Conservation (phyloP, 192 early-diverging fungal species). For the Mycoemilia scoparia region DNA sequence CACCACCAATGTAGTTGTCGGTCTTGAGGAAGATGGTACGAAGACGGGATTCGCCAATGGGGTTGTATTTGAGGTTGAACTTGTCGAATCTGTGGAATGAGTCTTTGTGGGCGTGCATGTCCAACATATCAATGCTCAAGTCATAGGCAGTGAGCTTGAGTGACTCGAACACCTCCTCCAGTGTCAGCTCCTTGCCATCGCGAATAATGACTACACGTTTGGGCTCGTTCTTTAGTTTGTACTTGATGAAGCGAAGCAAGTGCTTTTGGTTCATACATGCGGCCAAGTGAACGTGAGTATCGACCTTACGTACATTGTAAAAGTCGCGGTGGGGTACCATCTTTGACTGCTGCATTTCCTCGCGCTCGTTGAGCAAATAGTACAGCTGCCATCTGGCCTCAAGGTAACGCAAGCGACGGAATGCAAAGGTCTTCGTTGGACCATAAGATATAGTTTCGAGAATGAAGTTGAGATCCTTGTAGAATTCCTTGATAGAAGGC, state of each 20-base stretch:
- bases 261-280: conserved; percentile 96
- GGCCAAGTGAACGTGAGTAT: conserved; percentile 88
- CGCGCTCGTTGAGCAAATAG: conserved; percentile 77
- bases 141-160: conserved; percentile 86
- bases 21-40: conserved; percentile 94
- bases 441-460: conserved; percentile 63
- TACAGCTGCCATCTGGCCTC: conserved; percentile 92
- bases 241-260: conserved; percentile 84
- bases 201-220: conserved; percentile 70
- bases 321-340: conserved; percentile 86
- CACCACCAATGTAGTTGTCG: conserved; percentile 73
- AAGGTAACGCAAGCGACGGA: conserved; percentile 68
- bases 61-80: conserved; percentile 95
- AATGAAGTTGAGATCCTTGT: conserved; percentile 64
- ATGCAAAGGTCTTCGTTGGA: conserved; percentile 84
- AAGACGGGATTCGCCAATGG: conserved; percentile 82
- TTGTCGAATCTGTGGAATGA: conserved; percentile 94
- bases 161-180: conserved; percentile 72
- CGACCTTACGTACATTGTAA: conserved; percentile 96
- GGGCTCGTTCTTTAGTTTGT: conserved; percentile 59
- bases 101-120: conserved; percentile 95
- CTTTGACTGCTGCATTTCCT: conserved; percentile 84
- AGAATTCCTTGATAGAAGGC: conserved; percentile 72
- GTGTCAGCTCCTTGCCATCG: conserved; percentile 63
- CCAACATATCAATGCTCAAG: conserved; percentile 81